phyloP scores from a whole-genome alignment of 495 filamentous ascomycete genomes.

The Halenospora varia region DNA sequence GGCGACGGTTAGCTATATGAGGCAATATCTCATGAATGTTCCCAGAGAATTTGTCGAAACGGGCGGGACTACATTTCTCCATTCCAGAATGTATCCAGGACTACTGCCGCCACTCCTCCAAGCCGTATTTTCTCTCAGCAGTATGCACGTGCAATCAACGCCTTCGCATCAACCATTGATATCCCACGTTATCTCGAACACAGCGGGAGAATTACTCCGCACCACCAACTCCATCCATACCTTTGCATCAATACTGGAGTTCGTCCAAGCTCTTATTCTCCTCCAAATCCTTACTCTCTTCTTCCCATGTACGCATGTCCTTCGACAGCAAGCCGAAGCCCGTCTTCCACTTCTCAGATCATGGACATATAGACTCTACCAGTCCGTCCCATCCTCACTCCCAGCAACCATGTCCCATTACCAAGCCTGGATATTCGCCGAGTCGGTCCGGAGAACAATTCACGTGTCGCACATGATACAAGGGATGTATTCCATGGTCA shows the following conservation, averaged over 20 bases:
- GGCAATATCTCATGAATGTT: not conserved
- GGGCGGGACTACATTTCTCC: not conserved
- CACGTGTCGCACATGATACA: not conserved
- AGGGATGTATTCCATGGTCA: not conserved
- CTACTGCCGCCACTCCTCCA: not conserved
- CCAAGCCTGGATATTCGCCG: not conserved
- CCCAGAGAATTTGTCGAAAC: not conserved
- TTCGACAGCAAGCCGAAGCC: not conserved
- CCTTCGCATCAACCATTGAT: not conserved
- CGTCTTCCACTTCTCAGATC: not conserved
- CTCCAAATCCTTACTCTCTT: not conserved
- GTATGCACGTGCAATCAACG: not conserved
- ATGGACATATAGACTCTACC: not conserved
- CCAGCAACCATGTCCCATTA: not conserved
- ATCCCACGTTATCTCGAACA: not conserved
- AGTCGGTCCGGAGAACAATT: not conserved
- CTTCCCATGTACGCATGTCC: not conserved
- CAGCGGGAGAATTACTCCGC: not conserved
- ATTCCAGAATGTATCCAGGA: not conserved
- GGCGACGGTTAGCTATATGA: not conserved
- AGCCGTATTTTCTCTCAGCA: not conserved
- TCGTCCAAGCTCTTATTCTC: not conserved
- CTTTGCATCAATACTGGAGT: not conserved
- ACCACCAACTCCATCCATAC: not conserved
- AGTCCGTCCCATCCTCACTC: not conserved